phyloP scores from a whole-genome alignment of 129 eudicot species.

The Chrysanthemum makinoi region DNA sequence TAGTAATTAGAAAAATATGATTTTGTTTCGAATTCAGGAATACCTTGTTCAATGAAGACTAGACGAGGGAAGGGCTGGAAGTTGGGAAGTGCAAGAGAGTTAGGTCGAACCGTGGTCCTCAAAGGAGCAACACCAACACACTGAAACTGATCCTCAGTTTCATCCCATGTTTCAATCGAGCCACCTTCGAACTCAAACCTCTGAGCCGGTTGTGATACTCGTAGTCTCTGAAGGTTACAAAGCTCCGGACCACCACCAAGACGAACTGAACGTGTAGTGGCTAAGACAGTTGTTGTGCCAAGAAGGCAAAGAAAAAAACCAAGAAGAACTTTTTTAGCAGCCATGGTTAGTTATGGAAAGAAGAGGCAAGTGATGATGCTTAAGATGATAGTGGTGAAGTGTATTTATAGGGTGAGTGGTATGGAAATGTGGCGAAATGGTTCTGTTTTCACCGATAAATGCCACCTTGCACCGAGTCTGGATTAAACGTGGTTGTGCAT shows the following conservation, averaged over 20 bases:
- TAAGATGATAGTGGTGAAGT: conserved; percentile 9
- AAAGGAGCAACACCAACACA: conserved; percentile 56
- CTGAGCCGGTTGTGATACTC: conserved; percentile 45
- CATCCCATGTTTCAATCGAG: conserved; percentile 60
- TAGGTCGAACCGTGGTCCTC: conserved; percentile 45
- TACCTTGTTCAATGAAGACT: conserved; percentile 61
- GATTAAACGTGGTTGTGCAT: conserved; percentile 34
- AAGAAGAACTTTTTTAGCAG: conserved; percentile 35
- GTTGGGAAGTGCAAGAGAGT: conserved; percentile 55
- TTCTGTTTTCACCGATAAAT: conserved; percentile 20
- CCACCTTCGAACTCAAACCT: conserved; percentile 60
- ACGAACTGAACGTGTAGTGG: conserved; percentile 34
- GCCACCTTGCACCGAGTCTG: conserved; percentile 37
- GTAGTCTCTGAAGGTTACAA: conserved; percentile 52
- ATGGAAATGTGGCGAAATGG: conserved; percentile 35
- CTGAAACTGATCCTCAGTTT: conserved; percentile 50
- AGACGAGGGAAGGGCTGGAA: conserved; percentile 70
- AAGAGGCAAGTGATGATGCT: background rate
- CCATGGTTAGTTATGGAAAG: conserved; percentile 30
- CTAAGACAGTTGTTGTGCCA: conserved; percentile 38
- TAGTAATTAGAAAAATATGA: no score
- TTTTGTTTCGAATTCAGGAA: background rate
- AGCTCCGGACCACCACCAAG: conserved; percentile 43
- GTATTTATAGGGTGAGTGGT: conserved; percentile 13
- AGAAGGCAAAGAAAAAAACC: conserved; percentile 47